Percentiles rank a stretch among this genome's conserved stretches.
These are phyloP conservation scores for Arthroderma sp. DNA, from an alignment of 2,329 filamentous ascomycete species.

Conservation along the genomic window DNA sequence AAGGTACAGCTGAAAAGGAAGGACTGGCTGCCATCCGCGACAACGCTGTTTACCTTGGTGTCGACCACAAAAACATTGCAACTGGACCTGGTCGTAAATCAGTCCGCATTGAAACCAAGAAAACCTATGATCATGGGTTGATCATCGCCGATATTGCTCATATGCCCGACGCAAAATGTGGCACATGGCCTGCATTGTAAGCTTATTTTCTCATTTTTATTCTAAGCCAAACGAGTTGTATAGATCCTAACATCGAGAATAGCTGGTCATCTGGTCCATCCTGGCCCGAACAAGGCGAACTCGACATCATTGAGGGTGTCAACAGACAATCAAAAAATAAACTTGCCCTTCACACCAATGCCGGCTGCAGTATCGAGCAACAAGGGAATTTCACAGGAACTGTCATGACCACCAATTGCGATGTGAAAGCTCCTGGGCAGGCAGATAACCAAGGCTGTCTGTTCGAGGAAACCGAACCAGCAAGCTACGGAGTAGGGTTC, in stretches of 20 bases:
- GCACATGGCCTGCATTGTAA: constrained; percentile 58
- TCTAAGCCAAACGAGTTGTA: not conserved
- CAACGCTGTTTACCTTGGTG: constrained; percentile 53
- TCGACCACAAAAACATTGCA: constrained; percentile 47
- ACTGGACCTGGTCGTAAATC: constrained; percentile 51
- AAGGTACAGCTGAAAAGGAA: constrained; percentile 42
- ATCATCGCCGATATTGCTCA: constrained; percentile 60
- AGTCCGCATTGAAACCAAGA: constrained; percentile 56
- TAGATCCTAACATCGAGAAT: constrained; percentile 6
- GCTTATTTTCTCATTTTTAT: constrained; percentile 6
- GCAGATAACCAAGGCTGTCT: constrained; percentile 46
- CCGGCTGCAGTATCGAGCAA: constrained; percentile 46
- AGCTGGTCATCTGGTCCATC: constrained; percentile 48
- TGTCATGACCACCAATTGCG: constrained; percentile 44
- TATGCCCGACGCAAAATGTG: constrained; percentile 59
- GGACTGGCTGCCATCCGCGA: constrained; percentile 46
- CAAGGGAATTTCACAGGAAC: constrained; percentile 36
- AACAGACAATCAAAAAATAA: constrained; percentile 47
- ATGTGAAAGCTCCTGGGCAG: constrained; percentile 33
- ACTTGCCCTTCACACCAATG: constrained; percentile 55
- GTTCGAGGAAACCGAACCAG: constrained; percentile 32
- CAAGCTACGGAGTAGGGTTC: constrained; percentile 55
- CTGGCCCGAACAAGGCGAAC: constrained; percentile 61
- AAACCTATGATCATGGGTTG: constrained; percentile 51
- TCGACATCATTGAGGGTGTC: constrained; percentile 70